Evolutionary conservation across 805 yeast genomes (phyloP), one percentile per base, ranked within the genome.

Genomic region (Cyberlindnera xylosilytica): DNA sequence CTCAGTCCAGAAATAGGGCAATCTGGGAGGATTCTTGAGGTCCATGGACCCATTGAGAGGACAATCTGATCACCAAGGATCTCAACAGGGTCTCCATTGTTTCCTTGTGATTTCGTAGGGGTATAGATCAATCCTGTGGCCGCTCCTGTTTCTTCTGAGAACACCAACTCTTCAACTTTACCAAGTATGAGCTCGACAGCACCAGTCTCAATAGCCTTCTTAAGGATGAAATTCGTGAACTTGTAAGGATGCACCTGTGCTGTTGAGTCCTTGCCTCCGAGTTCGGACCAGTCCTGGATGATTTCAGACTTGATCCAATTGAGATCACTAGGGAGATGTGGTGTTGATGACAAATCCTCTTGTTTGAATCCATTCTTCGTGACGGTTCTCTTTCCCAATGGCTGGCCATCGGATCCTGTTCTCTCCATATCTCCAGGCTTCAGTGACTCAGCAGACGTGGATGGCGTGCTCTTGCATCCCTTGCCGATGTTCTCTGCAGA

Each of bases 191-290:
- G 67, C 53, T 86, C 93, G n/a, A 90, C 86, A 16, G 85, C 79
- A 8, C 93, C 95, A 2, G 83, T 68, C 51, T 84, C 88, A 52
- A 85, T 77, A 37, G 96, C 95, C 57, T 87, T 83, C 50, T 79
- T 78, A 47, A 91, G 66, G 10, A 91, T 70, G 58, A 77, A 86
- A 41, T 83, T 84, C n/a, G 98, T 91, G 65, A 93, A 90, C 58
- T 83, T 83, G 66, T 84, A 88, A 2, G 99, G 98, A 60, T 91
- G 97, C 6, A 93, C 96, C 65, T 93, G 98, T 0, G 97, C 98
- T 1, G 97, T 91, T 12, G 95, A 81, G 47, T 83, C 90, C 23
- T 78, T 74, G 18, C 86, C 91, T 23, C 98, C 97, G 38, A 91
- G 65, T 8, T 78, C 74, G 2, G 90, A 79, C 82, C 95, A 88